Base-by-base conservation (phyloP, 345 rosid species). In the Citrus maxima region DNA sequence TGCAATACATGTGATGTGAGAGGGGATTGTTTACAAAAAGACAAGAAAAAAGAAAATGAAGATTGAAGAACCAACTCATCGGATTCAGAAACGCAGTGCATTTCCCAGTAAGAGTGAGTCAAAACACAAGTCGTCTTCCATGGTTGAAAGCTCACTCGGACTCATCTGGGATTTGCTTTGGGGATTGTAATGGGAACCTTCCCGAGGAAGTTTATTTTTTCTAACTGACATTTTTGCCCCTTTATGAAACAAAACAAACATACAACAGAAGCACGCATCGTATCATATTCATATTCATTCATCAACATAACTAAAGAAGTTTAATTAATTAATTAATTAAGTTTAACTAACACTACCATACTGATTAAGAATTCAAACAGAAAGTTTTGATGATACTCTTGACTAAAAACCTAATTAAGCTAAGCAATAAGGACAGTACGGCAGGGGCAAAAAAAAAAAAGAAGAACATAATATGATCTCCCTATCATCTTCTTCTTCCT, bases 121-220 rank as follows among this genome's bases (percentile, higher is more conserved):
- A 64, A 62, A 10, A 10, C 10, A 46, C 21, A 54, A 63, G 76
- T 25, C 65, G 55, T n/a, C 37, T 7, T 9, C 68, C 21, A 55
- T 55, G 40, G 56, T 38, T 67, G 71, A 61, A 59, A 34, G 32
- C 56, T 34, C 21, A 55, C 70, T 37, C 77, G 7, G 82, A 38
- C 61, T 63, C 42, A 67, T 46, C 79, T 67, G 30, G 25, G 60
- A 70, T 34, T 60, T 27, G 82, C 80, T 65, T 76, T 37, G 75
- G 66, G 60, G 49, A 30, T 37, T 40, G 66, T 28, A 66, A 72
- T 72, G 13, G 38, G 38, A 54, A 54, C 42, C 80, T 76, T 83
- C 81, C 82, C 85, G 80, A 51, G 81, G 80, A 65, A 27, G 21
- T 13, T 3, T 0, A 46, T 12, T 46, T 13, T 46, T 12, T 12